These are phyloP conservation scores for Fistulina hepatica DNA, from an alignment of 1,284 basidiomycete species.

Conservation along the genomic window DNA sequence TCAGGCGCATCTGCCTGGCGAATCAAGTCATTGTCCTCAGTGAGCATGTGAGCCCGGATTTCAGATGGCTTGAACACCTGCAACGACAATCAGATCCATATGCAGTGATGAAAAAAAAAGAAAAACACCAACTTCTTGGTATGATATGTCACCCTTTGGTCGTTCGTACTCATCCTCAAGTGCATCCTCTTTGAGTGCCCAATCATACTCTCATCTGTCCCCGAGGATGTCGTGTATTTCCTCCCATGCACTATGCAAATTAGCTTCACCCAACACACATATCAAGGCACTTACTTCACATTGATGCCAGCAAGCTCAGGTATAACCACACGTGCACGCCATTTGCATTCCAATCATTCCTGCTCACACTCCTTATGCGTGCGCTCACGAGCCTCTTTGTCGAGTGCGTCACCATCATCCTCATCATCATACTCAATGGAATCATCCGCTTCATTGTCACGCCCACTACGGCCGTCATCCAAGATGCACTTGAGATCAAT, in stretches of 20 bases:
- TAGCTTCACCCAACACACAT: too few relatives aligned
- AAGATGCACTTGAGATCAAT: too few relatives aligned
- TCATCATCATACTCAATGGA: conserved; percentile 93
- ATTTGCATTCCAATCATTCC: conserved; percentile 22
- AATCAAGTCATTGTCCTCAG: conserved; percentile 91
- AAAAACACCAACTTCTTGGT: conserved; percentile 68
- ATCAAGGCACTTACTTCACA: conserved; percentile 58
- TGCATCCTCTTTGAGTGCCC: conserved; percentile 84
- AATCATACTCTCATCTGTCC: conserved; percentile 93
- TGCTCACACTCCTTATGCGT: conserved; percentile 54
- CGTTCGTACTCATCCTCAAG: conserved; percentile 42
- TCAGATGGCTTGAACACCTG: conserved; percentile 98
- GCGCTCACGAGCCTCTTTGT: conserved; percentile 65
- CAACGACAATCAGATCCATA: conserved; percentile 12
- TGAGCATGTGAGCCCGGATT: conserved; percentile 85
- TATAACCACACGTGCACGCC: conserved; percentile 31
- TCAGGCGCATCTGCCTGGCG: conserved; percentile 89
- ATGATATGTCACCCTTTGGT: conserved; percentile 67
- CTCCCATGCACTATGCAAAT: conserved; percentile 93
- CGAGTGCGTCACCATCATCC: conserved; percentile 60
- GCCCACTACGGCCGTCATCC: conserved; percentile 72
- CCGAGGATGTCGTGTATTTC: conserved; percentile 97
- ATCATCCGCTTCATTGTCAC: conserved; percentile 67
- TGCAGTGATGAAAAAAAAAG: conserved; percentile 5
- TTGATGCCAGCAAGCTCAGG: conserved; percentile 83